Evolutionary conservation across 352 stramenopile species (phyloP).

Genomic region (Peronospora tabacina): DNA sequence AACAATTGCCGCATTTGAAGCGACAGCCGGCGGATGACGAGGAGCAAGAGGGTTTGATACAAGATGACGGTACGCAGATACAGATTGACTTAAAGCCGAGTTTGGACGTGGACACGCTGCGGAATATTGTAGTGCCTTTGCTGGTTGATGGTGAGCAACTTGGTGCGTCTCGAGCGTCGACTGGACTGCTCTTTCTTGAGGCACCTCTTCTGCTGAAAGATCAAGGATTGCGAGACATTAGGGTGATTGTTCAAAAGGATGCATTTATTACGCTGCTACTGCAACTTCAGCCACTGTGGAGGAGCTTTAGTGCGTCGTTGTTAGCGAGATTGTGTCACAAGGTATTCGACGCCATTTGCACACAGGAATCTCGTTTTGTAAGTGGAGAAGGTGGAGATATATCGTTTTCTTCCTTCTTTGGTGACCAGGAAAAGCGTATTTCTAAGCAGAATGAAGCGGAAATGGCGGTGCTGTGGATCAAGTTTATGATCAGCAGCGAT

Average conservation of each 20-base stretch:
- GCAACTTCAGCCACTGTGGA: constrained; percentile 47
- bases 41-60: constrained; percentile 1
- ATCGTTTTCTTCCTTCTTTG: neutral
- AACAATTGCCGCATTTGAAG: constrained; percentile 23
- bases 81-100: neutral
- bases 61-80: neutral
- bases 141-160: constrained; percentile 56
- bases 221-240: constrained; percentile 2
- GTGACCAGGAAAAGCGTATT: neutral
- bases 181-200: constrained; percentile 40
- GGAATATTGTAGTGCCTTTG: constrained; percentile 53
- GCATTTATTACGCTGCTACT: constrained; percentile 36
- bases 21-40: neutral
- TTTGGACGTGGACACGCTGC: constrained; percentile 45
- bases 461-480: constrained; percentile 46
- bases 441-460: constrained; percentile 26
- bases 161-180: constrained; percentile 33
- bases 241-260: constrained; percentile 22
- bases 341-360: constrained; percentile 25
- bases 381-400: constrained; percentile 11
- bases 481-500: constrained; percentile 54
- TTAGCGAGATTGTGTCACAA: constrained; percentile 45
- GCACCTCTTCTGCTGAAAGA: constrained; percentile 3
- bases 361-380: constrained; percentile 5
- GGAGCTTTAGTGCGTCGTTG: constrained; percentile 43